Conservation (phyloP, 108 stramenopile species). For the Nitzschia sp. region DNA sequence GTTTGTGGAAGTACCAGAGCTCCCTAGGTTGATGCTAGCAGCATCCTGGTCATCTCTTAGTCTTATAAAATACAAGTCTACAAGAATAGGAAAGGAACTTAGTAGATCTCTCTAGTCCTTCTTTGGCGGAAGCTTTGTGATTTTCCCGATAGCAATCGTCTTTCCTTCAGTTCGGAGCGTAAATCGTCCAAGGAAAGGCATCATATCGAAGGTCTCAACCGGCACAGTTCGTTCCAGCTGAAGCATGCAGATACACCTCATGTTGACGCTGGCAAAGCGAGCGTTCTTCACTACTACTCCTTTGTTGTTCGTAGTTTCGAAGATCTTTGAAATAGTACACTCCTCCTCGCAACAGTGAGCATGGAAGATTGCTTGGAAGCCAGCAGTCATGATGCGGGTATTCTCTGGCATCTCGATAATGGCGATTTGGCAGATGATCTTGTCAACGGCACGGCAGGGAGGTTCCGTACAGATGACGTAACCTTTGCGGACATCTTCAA, state of each 20-base stretch:
- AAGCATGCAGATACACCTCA: slow-evolving; percentile 80
- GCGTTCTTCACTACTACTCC: slow-evolving; percentile 79
- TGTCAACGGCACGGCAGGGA: slow-evolving; percentile 85
- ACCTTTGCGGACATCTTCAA: slow-evolving; percentile 96
- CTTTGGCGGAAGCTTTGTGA: slow-evolving; percentile 91
- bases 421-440: slow-evolving; percentile 83
- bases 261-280: slow-evolving; percentile 81
- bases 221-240: slow-evolving; percentile 81
- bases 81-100: too few relatives aligned
- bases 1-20: too few relatives aligned
- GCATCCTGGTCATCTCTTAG: too few relatives aligned
- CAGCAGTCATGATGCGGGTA: slow-evolving; percentile 93
- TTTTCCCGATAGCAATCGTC: slow-evolving; percentile 98
- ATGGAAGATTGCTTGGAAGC: slow-evolving; percentile 97
- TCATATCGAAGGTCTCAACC: slow-evolving; percentile 88
- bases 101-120: too few relatives aligned
- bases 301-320: slow-evolving; percentile 86
- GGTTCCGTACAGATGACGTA: slow-evolving; percentile 91
- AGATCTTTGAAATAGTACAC: slow-evolving; percentile 86
- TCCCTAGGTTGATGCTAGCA: too few relatives aligned
- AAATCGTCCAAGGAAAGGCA: slow-evolving; percentile 95
- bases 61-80: too few relatives aligned
- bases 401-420: slow-evolving; percentile 96
- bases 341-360: slow-evolving; percentile 96
- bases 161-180: slow-evolving; percentile 99